Base-by-base conservation (phyloP, 2,329 filamentous ascomycete species). In the Coleophoma cylindrospora region DNA sequence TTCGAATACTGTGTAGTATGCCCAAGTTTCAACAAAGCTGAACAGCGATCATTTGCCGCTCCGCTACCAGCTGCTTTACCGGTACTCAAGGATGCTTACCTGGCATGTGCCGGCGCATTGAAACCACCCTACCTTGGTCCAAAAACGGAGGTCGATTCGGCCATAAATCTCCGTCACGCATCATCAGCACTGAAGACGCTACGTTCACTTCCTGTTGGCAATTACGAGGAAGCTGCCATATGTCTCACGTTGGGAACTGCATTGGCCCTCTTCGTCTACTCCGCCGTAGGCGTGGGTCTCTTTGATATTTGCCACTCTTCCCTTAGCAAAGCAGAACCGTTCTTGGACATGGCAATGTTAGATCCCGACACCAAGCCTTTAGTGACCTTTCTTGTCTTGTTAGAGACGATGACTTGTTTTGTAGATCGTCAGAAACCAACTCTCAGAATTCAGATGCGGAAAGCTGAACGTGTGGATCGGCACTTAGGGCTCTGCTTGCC, bases 321-420 rank as follows among this genome's bases (percentile, higher is more conserved):
- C 43, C 57, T 64, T 32, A 46, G 50, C 46, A 53, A 51, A 44
- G 57, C 59, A 33, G 55, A 21, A 21, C 54, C 58, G 32, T 55
- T 60, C 34, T n/a, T 57, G 21, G 41, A 37, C 27, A 52, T 44
- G 36, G 7, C 19, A 43, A 37, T 44, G 27, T 27, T 10, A 27
- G 54, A 57, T 56, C 33, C 32, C 14, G 12, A 57, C 13, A 47
- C 22, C 17, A 53, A 59, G 22, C 51, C 56, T 2, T 59, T 55
- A 54, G 36, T 50, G 40, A 60, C 49, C 40, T 57, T 60, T 49
- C 52, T 64, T 11, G 51, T 61, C 10, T 15, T 62, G 27, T 44
- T 61, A 17, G 61, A 64, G 45, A 63, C 45, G 8, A 61, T 61
- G 59, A 56, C 61, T 14, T 63, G 61, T 43, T 36, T 64, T 27